Percentiles rank a stretch among this genome's conserved stretches.
phyloP scores from a whole-genome alignment of 306 rosid species.

The Prunus fruticosa region DNA sequence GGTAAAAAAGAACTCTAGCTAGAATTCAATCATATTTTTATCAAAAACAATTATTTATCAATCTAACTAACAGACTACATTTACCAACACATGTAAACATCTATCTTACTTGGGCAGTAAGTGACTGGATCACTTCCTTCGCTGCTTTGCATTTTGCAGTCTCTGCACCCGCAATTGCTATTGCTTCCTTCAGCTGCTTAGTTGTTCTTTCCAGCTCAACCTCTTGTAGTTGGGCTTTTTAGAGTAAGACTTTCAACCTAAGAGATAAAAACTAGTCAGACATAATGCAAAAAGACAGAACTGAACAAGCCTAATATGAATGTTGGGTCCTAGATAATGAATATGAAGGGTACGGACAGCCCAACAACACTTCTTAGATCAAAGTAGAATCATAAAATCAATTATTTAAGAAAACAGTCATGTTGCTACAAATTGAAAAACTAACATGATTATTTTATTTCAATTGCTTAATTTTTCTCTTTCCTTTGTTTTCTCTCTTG shows the following conservation, averaged over 20 bases:
- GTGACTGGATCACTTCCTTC: constrained; percentile 97
- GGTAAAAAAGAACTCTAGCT: background rate
- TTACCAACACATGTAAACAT: background rate
- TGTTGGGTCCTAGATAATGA: background rate
- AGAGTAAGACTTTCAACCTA: constrained; percentile 90
- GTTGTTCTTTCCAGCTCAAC: constrained; percentile 86
- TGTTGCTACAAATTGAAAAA: background rate
- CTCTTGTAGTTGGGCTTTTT: constrained; percentile 87
- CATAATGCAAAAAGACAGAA: constrained; percentile 24
- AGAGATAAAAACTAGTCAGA: constrained; percentile 22
- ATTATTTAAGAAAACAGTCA: background rate
- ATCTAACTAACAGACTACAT: background rate
- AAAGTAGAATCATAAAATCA: background rate
- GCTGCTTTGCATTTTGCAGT: constrained; percentile 90
- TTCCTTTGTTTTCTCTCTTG: background rate
- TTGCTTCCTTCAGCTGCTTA: constrained; percentile 92
- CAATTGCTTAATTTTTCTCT: too few species aligned
- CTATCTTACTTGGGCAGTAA: constrained; percentile 84
- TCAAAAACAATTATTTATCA: background rate
- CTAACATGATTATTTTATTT: background rate
- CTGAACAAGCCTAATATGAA: constrained; percentile 12
- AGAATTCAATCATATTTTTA: background rate
- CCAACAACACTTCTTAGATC: background rate
- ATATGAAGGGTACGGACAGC: background rate
- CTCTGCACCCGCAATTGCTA: constrained; percentile 86